Evolutionary conservation across 805 yeast genomes (phyloP).

Genomic region (Teunomyces gatunensis): DNA sequence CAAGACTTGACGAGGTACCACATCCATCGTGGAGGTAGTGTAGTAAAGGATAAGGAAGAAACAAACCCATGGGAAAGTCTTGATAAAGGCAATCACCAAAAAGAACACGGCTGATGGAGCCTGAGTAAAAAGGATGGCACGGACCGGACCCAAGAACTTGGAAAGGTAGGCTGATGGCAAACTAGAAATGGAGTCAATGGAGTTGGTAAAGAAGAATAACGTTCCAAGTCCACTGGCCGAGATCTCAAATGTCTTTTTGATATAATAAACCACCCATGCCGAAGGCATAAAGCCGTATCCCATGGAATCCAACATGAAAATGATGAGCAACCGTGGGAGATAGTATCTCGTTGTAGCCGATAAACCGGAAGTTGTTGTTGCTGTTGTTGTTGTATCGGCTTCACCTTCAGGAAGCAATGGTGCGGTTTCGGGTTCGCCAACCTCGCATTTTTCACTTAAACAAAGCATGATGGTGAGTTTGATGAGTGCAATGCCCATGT

Average conservation of each 20-base stretch:
- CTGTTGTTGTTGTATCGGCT: constrained; percentile 1
- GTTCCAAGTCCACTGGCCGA: constrained; percentile 61
- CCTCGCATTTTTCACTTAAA: constrained; percentile 55
- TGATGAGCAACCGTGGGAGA: constrained; percentile 47
- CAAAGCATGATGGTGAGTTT: constrained; percentile 52
- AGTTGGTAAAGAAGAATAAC: constrained; percentile 62
- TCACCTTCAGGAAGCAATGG: constrained; percentile 4
- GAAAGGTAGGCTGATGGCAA: constrained; percentile 75
- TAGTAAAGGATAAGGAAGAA: constrained; percentile 53
- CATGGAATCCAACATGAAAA: constrained; percentile 82
- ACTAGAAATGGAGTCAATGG: constrained; percentile 65
- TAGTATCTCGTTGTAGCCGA: constrained; percentile 44
- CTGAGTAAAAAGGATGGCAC: constrained; percentile 71
- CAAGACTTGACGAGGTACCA: constrained; percentile 83
- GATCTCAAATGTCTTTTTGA: constrained; percentile 53
- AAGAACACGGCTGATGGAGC: constrained; percentile 73
- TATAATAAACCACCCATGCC: constrained; percentile 86
- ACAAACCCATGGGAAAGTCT: constrained; percentile 45
- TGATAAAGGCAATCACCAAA: constrained; percentile 32
- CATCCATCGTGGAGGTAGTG: constrained; percentile 79
- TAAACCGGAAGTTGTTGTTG: constrained; percentile 13
- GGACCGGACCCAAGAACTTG: constrained; percentile 69
- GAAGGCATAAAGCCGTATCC: constrained; percentile 88
- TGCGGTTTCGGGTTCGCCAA: constrained; percentile 13
- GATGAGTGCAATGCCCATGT: constrained; percentile 51